Conservation (phyloP, 225 moss, liverwort and hornwort species). For the Pseudoscleropodium purum region DNA sequence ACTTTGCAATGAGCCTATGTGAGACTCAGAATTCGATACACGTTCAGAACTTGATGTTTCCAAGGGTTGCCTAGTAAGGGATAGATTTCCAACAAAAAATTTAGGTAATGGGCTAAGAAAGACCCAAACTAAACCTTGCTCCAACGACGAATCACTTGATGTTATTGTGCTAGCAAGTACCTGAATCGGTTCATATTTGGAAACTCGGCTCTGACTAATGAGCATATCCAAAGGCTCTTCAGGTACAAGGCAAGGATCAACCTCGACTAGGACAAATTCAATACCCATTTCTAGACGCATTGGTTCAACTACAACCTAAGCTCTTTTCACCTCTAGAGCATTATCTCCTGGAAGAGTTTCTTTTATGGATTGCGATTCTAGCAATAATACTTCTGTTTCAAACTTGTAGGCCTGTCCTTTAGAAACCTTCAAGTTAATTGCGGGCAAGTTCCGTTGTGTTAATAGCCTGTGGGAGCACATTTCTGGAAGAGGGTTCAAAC, state of each 20-base stretch:
- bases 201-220: neutral
- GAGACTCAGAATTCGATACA: neutral
- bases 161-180: neutral
- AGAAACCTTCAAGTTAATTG: neutral
- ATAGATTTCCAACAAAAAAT: neutral
- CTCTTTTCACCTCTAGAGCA: neutral
- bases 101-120: conserved; percentile 4
- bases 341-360: neutral
- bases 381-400: neutral
- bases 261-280: conserved; percentile 23
- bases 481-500: neutral
- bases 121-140: conserved; percentile 35
- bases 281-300: neutral
- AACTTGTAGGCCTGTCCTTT: neutral
- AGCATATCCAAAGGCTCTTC: neutral
- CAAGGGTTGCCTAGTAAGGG: neutral
- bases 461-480: neutral
- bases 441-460: neutral
- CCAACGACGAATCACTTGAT: conserved; percentile 5
- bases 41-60: neutral
- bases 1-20: neutral
- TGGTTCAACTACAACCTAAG: neutral
- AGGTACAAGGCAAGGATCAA: conserved; percentile 31
- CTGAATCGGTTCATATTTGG: neutral
- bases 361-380: neutral